Evolutionary conservation across 441 rosid genomes (phyloP).

Genomic region (Gossypium gossypioides): DNA sequence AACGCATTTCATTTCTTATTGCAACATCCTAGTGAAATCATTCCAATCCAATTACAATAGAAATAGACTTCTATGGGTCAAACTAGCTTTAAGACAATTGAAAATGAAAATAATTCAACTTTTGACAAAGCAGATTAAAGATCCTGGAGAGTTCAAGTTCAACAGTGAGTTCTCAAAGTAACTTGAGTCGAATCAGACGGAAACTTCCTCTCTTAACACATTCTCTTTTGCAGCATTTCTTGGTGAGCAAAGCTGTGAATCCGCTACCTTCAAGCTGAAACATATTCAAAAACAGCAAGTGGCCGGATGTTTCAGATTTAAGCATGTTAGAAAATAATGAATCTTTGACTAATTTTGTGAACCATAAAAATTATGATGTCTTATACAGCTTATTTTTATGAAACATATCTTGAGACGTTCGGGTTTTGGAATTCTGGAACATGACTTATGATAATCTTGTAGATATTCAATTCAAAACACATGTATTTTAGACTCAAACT

Average conservation of each 20-base stretch:
- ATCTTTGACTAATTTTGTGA: too few relatives aligned
- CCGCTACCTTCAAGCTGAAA: not conserved
- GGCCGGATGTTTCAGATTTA: not conserved
- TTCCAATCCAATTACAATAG: not conserved
- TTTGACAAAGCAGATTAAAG: not conserved
- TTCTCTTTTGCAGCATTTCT: not conserved
- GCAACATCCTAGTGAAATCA: not conserved
- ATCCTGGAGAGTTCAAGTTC: not conserved
- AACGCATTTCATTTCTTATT: too few relatives aligned
- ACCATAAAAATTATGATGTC: too few relatives aligned
- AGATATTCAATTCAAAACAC: too few relatives aligned
- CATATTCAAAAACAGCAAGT: not conserved
- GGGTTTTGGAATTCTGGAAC: too few relatives aligned
- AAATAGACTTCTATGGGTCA: not conserved
- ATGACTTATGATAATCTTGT: too few relatives aligned
- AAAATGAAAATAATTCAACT: not conserved
- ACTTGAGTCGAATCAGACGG: not conserved
- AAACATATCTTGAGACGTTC: too few relatives aligned
- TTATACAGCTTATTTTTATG: too few relatives aligned
- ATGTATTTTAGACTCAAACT: too few relatives aligned
- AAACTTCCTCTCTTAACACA: not conserved
- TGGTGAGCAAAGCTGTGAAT: not conserved
- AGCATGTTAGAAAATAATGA: not conserved
- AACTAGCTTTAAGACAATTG: not conserved
- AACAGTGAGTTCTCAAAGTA: not conserved